These are phyloP conservation scores for Inga leiocalycina DNA, from an alignment of 306 rosid genomes.

Conservation along the genomic window DNA sequence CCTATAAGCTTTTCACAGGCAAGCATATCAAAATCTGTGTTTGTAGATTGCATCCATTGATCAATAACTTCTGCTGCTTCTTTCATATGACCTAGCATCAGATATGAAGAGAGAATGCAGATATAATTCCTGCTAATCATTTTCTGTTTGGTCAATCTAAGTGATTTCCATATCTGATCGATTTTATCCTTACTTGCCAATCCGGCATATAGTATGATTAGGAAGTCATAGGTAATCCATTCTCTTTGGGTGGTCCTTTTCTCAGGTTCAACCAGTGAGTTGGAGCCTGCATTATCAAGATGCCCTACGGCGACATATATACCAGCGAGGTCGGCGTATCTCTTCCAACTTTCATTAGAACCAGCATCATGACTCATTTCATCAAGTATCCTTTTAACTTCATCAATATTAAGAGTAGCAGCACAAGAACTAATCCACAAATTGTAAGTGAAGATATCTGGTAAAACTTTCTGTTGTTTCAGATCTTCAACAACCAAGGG, in stretches of 20 bases:
- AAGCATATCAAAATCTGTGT: constrained; percentile 58
- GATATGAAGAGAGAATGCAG: constrained; percentile 75
- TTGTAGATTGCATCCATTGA: constrained; percentile 78
- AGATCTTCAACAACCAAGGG: constrained; percentile 68
- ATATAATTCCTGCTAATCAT: constrained; percentile 81
- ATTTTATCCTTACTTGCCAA: constrained; percentile 72
- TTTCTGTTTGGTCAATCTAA: constrained; percentile 79
- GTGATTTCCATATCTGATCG: constrained; percentile 85
- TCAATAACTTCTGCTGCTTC: constrained; percentile 79
- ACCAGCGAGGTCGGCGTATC: constrained; percentile 66
- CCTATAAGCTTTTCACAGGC: constrained; percentile 59
- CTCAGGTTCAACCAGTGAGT: constrained; percentile 66
- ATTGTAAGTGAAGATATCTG: constrained; percentile 89
- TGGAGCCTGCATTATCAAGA: constrained; percentile 57
- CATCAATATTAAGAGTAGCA: constrained; percentile 61
- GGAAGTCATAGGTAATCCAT: constrained; percentile 91
- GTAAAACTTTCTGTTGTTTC: constrained; percentile 57
- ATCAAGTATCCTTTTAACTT: constrained; percentile 62
- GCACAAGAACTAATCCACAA: constrained; percentile 93
- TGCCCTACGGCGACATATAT: constrained; percentile 57
- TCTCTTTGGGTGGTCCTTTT: constrained; percentile 73
- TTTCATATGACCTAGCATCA: constrained; percentile 68
- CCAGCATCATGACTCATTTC: constrained; percentile 66
- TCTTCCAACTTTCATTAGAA: constrained; percentile 66
- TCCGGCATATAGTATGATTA: constrained; percentile 80